Conservation (phyloP, 2,329 filamentous ascomycete species). For the Rhexocercosporidium sp. region DNA sequence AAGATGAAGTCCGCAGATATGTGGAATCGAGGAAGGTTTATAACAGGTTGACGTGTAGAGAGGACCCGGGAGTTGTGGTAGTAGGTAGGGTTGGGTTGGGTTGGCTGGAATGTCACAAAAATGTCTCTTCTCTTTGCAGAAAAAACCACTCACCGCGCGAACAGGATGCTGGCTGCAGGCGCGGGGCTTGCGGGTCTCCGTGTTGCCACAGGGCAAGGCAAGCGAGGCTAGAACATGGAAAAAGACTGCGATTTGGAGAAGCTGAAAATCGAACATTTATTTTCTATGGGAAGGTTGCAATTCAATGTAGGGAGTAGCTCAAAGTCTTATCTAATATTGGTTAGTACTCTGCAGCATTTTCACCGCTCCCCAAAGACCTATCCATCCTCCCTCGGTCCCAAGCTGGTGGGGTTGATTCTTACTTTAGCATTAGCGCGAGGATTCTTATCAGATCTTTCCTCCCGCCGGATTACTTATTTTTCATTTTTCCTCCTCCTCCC, state of each 20-base stretch:
- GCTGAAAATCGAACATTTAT: no score
- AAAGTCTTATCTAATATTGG: no score
- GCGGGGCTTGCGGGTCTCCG: background rate
- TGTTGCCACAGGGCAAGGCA: background rate
- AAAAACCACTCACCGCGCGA: background rate
- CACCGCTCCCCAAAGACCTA: no score
- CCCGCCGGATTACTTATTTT: background rate
- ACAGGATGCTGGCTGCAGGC: background rate
- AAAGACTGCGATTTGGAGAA: no score
- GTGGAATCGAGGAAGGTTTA: background rate
- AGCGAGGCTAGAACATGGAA: background rate
- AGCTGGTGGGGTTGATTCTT: no score
- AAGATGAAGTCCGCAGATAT: background rate
- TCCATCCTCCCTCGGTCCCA: no score
- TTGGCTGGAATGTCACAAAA: background rate
- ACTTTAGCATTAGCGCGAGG: no score
- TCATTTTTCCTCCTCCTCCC: background rate
- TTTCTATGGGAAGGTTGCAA: no score
- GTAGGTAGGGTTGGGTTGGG: background rate
- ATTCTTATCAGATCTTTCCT: slow-evolving; percentile 10
- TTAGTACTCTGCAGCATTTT: no score
- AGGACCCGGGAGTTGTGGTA: background rate
- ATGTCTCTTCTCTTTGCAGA: slow-evolving; percentile 4
- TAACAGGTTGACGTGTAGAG: background rate
- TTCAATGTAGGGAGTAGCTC: no score